phyloP scores from a whole-genome alignment of 1,139 yeast species.

The Yarrowia galli region DNA sequence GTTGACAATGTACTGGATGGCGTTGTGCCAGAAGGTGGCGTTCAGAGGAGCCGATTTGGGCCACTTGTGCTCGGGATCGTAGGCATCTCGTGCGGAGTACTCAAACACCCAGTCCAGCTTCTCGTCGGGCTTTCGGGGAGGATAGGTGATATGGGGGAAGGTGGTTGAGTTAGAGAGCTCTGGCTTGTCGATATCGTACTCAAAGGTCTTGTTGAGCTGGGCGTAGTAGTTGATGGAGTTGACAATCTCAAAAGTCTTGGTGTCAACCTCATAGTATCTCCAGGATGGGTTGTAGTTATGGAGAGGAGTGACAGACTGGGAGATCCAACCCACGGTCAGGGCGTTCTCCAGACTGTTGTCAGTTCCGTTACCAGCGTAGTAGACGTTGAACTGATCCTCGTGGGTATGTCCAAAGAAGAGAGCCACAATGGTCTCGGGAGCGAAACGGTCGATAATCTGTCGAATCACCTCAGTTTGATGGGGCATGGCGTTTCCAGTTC shows the following conservation, averaged over 20 bases:
- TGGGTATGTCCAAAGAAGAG: constrained; percentile 79
- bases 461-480: constrained; percentile 63
- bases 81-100: constrained; percentile 46
- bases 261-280: constrained; percentile 59
- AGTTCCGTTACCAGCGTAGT: constrained; percentile 56
- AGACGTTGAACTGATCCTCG: constrained; percentile 67
- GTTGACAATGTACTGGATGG: constrained; percentile 45
- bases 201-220: constrained; percentile 52
- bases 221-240: constrained; percentile 64
- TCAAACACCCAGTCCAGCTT: constrained; percentile 43
- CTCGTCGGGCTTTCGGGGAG: constrained; percentile 40
- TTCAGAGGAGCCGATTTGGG: constrained; percentile 46
- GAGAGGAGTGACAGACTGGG: constrained; percentile 71
- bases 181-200: constrained; percentile 46
- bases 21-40: constrained; percentile 48
- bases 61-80: constrained; percentile 43
- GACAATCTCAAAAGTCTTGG: constrained; percentile 65
- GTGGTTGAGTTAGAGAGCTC: constrained; percentile 36
- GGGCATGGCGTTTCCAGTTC: constrained; percentile 63
- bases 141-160: constrained; percentile 26
- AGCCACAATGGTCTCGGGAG: constrained; percentile 71
- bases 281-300: constrained; percentile 38
- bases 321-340: constrained; percentile 67
- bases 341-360: constrained; percentile 56
- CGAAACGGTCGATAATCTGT: constrained; percentile 68